Percentiles rank a stretch among this genome's conserved stretches.
These are phyloP conservation scores for Nemania sp. DNA, from an alignment of 2,329 filamentous ascomycete species.

Conservation along the genomic window DNA sequence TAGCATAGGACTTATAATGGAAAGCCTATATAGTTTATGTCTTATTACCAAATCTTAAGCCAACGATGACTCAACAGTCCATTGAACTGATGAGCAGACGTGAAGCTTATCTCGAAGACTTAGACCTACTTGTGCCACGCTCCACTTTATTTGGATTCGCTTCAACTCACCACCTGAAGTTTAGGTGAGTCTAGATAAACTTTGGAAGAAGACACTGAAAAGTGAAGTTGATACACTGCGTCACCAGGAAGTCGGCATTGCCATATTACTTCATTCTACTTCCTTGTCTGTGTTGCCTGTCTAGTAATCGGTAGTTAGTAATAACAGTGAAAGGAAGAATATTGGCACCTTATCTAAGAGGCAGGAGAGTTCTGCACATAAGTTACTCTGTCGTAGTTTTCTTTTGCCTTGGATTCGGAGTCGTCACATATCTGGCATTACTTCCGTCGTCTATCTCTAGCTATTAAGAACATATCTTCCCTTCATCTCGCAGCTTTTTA, in stretches of 20 bases:
- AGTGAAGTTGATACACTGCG: too few species aligned
- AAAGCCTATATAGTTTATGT: too few species aligned
- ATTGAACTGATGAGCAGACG: too few species aligned
- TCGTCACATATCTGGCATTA: conserved; percentile 21
- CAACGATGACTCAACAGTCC: too few species aligned
- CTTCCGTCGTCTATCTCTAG: conserved; percentile 28
- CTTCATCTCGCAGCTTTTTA: neutral
- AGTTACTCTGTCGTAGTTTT: neutral
- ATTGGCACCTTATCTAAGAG: neutral
- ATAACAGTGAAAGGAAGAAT: neutral
- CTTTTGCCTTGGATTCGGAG: neutral
- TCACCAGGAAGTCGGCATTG: neutral
- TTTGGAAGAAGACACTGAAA: too few species aligned
- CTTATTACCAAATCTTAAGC: too few species aligned
- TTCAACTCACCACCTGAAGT: too few species aligned
- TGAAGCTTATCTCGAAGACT: too few species aligned
- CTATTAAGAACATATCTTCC: conserved; percentile 11
- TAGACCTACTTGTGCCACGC: too few species aligned
- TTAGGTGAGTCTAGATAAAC: too few species aligned
- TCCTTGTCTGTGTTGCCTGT: neutral
- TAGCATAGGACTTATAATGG: too few species aligned
- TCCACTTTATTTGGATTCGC: too few species aligned
- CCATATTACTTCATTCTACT: neutral
- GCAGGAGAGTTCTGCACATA: neutral
- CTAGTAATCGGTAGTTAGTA: neutral